Conservation (phyloP, 345 rosid species). For the Lenwebbia sp. region DNA sequence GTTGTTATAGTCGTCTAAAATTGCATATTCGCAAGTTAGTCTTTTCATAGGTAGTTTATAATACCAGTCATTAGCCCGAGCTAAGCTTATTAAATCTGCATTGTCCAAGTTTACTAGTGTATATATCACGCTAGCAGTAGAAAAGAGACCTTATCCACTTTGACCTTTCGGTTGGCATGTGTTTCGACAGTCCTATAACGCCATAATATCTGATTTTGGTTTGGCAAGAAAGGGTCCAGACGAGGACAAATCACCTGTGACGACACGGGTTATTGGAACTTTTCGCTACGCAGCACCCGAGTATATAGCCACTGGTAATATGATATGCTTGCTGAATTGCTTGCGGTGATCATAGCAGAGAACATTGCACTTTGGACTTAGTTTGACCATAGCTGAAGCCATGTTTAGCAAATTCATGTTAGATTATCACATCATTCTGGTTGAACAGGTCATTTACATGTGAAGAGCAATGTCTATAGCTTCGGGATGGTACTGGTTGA, state of each 20-base stretch:
- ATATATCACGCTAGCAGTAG: too few species aligned
- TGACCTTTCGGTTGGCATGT: too few species aligned
- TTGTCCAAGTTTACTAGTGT: too few species aligned
- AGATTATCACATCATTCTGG: background rate
- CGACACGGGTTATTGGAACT: background rate
- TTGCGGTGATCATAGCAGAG: background rate
- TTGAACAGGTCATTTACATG: background rate
- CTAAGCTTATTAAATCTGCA: too few species aligned
- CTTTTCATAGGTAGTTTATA: too few species aligned
- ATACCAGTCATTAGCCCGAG: too few species aligned
- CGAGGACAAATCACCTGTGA: background rate
- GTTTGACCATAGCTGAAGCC: background rate
- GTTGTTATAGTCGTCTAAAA: too few species aligned
- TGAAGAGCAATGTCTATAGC: background rate
- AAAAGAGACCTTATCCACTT: too few species aligned
- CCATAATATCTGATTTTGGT: conserved; percentile 4
- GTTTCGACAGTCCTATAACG: background rate
- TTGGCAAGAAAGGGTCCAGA: conserved; percentile 1
- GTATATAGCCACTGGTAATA: conserved; percentile 1
- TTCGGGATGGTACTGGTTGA: background rate
- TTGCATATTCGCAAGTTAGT: too few species aligned
- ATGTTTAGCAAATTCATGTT: background rate
- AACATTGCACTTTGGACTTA: background rate
- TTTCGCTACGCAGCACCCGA: conserved; percentile 1
- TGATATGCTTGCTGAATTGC: background rate